Conservation (phyloP, 768 basidiomycete species). For the Tricholomella constricta region DNA sequence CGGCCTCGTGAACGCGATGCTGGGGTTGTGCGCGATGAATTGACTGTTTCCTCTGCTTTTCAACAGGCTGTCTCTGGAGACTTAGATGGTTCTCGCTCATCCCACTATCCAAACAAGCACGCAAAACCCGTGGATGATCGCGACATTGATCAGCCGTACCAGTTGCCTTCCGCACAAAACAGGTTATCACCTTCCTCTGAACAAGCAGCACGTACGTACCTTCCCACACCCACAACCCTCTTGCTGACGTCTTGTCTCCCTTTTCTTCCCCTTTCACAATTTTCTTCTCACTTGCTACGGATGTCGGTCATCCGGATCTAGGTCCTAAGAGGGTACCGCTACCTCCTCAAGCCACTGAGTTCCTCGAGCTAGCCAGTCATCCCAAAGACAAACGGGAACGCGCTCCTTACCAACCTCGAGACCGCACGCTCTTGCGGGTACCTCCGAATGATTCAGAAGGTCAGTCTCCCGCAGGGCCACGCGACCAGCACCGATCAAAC, state of each 20-base stretch:
- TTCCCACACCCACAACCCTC: slow-evolving; percentile 21
- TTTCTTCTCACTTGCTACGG: slow-evolving; percentile 2
- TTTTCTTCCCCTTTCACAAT: slow-evolving; percentile 12
- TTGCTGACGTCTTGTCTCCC: slow-evolving; percentile 19
- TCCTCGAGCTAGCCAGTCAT: slow-evolving; percentile 27
- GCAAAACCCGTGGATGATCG: slow-evolving; percentile 11
- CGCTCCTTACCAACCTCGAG: neutral
- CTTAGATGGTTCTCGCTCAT: neutral
- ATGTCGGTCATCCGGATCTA: slow-evolving; percentile 19
- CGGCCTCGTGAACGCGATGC: slow-evolving; percentile 10
- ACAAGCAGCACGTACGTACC: slow-evolving; percentile 34
- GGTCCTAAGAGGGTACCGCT: slow-evolving; percentile 45
- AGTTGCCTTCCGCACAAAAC: slow-evolving; percentile 3
- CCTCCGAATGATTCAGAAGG: slow-evolving; percentile 1
- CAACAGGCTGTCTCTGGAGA: slow-evolving; percentile 9
- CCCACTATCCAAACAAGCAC: slow-evolving; percentile 8
- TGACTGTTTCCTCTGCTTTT: slow-evolving; percentile 9
- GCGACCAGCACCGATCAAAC: slow-evolving; percentile 2
- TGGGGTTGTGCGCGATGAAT: slow-evolving; percentile 4
- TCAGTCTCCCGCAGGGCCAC: slow-evolving; percentile 1
- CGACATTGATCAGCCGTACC: slow-evolving; percentile 6
- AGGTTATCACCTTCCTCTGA: slow-evolving; percentile 15
- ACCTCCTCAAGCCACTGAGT: slow-evolving; percentile 45
- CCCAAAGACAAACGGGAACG: slow-evolving; percentile 11
- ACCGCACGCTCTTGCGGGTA: neutral